Percentiles rank a stretch among this genome's conserved stretches.
Conservation (phyloP, 2,329 filamentous ascomycete species). For the Talaromyces pinophilus region DNA sequence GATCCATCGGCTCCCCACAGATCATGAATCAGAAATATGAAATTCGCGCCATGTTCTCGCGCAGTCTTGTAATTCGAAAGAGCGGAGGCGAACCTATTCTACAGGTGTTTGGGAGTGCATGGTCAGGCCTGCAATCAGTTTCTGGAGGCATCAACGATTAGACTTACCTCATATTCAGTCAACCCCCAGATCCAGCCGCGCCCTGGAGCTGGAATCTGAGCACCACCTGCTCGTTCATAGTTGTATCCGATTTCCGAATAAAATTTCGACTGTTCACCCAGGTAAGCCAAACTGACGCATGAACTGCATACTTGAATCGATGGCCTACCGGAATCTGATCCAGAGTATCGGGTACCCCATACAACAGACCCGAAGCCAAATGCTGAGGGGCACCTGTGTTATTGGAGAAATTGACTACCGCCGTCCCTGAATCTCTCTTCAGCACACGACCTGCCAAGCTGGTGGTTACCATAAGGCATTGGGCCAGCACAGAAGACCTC, state of each 20-base stretch:
- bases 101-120: not conserved
- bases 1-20: slow-evolving; percentile 53
- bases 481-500: not conserved
- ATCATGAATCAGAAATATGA: slow-evolving; percentile 52
- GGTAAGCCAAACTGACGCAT: not conserved
- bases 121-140: not conserved
- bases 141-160: not conserved
- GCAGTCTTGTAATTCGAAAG: slow-evolving; percentile 41
- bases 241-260: slow-evolving; percentile 46
- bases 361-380: slow-evolving; percentile 16
- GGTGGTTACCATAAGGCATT: slow-evolving; percentile 1
- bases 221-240: slow-evolving; percentile 45
- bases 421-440: slow-evolving; percentile 17
- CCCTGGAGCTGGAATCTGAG: slow-evolving; percentile 39
- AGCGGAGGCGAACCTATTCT: not conserved
- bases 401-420: slow-evolving; percentile 15
- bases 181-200: slow-evolving; percentile 46
- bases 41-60: slow-evolving; percentile 46
- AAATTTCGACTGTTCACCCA: slow-evolving; percentile 2
- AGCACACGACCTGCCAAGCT: slow-evolving; percentile 3
- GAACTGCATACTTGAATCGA: not conserved
- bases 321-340: slow-evolving; percentile 3
- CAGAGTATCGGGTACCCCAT: slow-evolving; percentile 19
- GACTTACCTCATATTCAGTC: not conserved
- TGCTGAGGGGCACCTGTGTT: slow-evolving; percentile 12